Evolutionary conservation across 495 filamentous ascomycete genomes (phyloP), one percentile per base, ranked within the genome.

Genomic region (Letharia columbiana): DNA sequence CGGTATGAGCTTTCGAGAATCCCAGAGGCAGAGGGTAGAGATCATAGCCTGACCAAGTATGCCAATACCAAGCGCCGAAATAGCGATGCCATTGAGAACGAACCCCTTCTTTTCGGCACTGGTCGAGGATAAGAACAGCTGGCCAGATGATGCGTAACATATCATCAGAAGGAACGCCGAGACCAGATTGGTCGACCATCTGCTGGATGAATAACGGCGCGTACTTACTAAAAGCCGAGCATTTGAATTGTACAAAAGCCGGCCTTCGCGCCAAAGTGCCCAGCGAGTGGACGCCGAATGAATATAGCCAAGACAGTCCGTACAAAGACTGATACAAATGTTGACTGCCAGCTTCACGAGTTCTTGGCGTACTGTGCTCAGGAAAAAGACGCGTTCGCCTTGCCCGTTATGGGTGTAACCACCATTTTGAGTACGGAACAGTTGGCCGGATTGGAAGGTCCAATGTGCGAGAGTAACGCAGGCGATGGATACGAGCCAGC

Each of bases 171-270:
- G 28, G 0, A 59, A n/a, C 5, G 44, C 23, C 17, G n/a, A 39
- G 20, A 42, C 15, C 0, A 59, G 31, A 23, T 65, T 65, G 39
- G 35, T 39, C n/a, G 17, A 42, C 63, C 63, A 65, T 17, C 5
- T 13, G 28, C 59, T 65, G 8, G 62, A n/a, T 13, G 23, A 33
- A 23, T 31, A 20, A 17, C n/a, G 11, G 12, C 45, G 17, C 23
- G 73, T 66, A 37, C 68, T 72, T 44, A 73, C 75, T 50, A 78
- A 70, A 3, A 81, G 73, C 12, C 78, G 74, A 12, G 79, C 70
- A 63, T 80, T 81, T 12, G 78, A 77, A 69, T 78, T 80, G 74
- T 72, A 76, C 12, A 73, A 69, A 33, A 81, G 72, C n/a, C 73
- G 73, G 20, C 70, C 71, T 60, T 81, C 78, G 42, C 70, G 72